A percentile compares a stretch with the other conserved stretches of the same genome.
These are phyloP conservation scores for Sequoia sempervirens DNA, from an alignment of 75 land plant species.

Conservation along the genomic window DNA sequence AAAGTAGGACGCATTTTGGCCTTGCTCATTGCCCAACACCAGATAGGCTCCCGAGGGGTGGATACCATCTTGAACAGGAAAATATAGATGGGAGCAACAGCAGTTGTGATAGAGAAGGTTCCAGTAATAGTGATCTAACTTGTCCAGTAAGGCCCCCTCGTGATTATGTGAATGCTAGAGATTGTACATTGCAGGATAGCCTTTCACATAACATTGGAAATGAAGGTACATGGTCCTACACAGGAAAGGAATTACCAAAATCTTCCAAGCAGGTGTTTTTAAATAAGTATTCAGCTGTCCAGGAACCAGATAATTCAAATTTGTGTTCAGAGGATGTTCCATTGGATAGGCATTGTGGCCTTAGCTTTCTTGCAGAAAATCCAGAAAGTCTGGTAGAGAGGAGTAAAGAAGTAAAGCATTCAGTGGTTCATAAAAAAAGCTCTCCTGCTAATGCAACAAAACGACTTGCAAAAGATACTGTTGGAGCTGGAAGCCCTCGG, in stretches of 20 bases:
- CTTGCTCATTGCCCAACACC: conserved; percentile 9
- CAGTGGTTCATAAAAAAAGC: not conserved
- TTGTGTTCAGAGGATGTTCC: conserved; percentile 6
- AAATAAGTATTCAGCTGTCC: conserved; percentile 1
- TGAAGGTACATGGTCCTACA: not conserved
- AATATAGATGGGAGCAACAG: conserved; percentile 15
- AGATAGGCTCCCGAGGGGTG: conserved; percentile 1
- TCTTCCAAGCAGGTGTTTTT: not conserved
- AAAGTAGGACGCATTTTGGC: conserved; percentile 28
- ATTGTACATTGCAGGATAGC: conserved; percentile 4
- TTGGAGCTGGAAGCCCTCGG: conserved; percentile 5
- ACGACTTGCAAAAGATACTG: conserved; percentile 9
- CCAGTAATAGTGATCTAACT: conserved; percentile 4
- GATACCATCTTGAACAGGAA: conserved; percentile 13
- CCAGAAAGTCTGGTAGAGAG: not conserved
- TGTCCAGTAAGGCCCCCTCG: conserved; percentile 6
- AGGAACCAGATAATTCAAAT: not conserved
- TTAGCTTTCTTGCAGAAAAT: not conserved
- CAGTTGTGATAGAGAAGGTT: conserved; percentile 11
- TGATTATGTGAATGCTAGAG: conserved; percentile 9
- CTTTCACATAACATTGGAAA: conserved; percentile 5
- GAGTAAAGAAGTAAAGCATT: not conserved
- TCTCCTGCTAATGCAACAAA: conserved; percentile 7
- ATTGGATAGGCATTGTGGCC: not conserved
- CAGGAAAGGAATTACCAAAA: not conserved